A percentile compares a stretch with the other conserved stretches of the same genome.
Conservation (phyloP, 2,329 filamentous ascomycete species). For the Sporothrix schenckii region DNA sequence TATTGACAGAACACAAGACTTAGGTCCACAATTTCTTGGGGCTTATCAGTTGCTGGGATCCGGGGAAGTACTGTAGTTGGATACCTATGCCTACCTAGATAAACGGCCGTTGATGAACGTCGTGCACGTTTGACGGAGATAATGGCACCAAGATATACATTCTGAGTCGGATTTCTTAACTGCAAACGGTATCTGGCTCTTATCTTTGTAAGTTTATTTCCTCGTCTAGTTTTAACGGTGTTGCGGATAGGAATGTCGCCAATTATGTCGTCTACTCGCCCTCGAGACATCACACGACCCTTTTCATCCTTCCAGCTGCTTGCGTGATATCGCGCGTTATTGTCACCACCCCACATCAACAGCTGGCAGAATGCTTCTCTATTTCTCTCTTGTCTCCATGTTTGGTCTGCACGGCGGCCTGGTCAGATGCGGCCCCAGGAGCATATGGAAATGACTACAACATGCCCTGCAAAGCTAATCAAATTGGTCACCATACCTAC, state of each 20-base stretch:
- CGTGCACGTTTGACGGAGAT: no score
- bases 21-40: neutral
- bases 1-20: neutral
- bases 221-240: no score
- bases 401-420: neutral
- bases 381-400: conserved; percentile 4
- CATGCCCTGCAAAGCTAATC: conserved; percentile 12
- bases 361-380: neutral
- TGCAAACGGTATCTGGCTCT: no score
- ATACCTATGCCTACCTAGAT: neutral
- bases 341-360: conserved; percentile 16
- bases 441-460: neutral
- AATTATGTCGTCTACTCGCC: neutral
- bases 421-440: conserved; percentile 9
- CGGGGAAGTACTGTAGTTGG: neutral
- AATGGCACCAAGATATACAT: no score
- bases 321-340: conserved; percentile 26
- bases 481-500: neutral
- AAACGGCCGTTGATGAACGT: neutral
- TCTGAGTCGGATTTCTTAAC: no score
- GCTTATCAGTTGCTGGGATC: conserved; percentile 8
- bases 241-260: no score
- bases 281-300: neutral
- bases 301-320: neutral
- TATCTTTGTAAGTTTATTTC: no score